Evolutionary conservation across 257 asterid species (phyloP).

Genomic region (Solanum phureja): DNA sequence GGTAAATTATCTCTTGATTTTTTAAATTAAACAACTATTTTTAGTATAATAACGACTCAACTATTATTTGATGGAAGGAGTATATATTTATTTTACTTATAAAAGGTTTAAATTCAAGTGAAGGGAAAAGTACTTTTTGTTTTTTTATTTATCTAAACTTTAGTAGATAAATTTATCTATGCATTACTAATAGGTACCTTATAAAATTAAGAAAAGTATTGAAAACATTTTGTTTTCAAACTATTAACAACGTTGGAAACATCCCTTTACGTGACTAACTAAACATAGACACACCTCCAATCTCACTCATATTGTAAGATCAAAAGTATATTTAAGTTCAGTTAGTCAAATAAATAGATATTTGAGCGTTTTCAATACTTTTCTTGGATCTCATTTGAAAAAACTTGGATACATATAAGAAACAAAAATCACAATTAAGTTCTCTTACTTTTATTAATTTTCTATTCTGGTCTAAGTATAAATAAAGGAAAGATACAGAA

Average conservation of each 20-base stretch:
- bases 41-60: background rate
- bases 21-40: too few species aligned
- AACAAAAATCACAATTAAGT: background rate
- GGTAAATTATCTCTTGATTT: too few species aligned
- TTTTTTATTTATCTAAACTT: too few species aligned
- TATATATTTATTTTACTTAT: too few species aligned
- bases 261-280: background rate
- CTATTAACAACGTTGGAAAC: rapidly evolving
- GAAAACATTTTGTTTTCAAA: too few species aligned
- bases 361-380: background rate
- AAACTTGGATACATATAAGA: background rate
- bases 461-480: background rate
- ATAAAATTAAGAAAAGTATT: too few species aligned
- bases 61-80: background rate
- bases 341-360: rapidly evolving
- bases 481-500: background rate
- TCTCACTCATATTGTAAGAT: background rate
- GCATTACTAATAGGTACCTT: background rate
- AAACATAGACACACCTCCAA: rapidly evolving
- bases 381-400: too few species aligned
- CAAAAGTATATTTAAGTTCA: too few species aligned
- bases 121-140: background rate
- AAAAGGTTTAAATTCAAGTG: background rate
- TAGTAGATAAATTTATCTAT: background rate
- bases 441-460: background rate